Base-by-base conservation (phyloP, 768 basidiomycete species). In the Tricholoma sp. region DNA sequence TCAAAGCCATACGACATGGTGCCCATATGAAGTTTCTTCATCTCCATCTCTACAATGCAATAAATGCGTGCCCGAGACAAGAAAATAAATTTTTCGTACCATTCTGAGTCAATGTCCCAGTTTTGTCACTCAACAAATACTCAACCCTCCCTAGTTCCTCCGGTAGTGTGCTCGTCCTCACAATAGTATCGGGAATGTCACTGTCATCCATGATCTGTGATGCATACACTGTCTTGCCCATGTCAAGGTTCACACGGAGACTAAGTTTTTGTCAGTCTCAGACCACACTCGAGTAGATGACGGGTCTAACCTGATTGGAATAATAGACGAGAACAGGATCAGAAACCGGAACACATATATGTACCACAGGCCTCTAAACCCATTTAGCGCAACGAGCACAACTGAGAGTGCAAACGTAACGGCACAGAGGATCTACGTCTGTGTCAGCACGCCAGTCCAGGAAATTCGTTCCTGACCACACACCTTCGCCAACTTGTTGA, bases 151-250 rank as follows among this genome's bases (percentile, higher is more conserved):
- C 95, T 14, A 98, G 80, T 68, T 98, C 95, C 69, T 99, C 97
- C 0, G 97, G 97, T 3, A 99, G 78, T 0, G 97, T 99, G 65
- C 90, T 93, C n/a, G 97, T 98, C 12, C 97, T 81, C 7, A 98
- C 97, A 59, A 98, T 97, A 4, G 97, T 97, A 49, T 86, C 84
- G 4, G 94, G 93, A 62, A 99, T 99, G 71, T 98, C 93, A 46
- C 64, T 67, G 73, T 98, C 97, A 52, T 83, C 87, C 88, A 95
- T 94, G 56, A 98, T 98, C 62, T 94, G 91, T 43, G 90, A 87
- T 0, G 93, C 94, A 64, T 99, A 99, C 43, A 98, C 90, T 1
- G 95, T 98, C 74, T 99, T 99, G 56, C 97, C 97, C 95, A 99
- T 98, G 71, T 99, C 97, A 54, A 99, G 81, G 64, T 99, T 99